These are phyloP conservation scores for Aquilaria malaccensis DNA, from an alignment of 345 rosid species.

Conservation along the genomic window DNA sequence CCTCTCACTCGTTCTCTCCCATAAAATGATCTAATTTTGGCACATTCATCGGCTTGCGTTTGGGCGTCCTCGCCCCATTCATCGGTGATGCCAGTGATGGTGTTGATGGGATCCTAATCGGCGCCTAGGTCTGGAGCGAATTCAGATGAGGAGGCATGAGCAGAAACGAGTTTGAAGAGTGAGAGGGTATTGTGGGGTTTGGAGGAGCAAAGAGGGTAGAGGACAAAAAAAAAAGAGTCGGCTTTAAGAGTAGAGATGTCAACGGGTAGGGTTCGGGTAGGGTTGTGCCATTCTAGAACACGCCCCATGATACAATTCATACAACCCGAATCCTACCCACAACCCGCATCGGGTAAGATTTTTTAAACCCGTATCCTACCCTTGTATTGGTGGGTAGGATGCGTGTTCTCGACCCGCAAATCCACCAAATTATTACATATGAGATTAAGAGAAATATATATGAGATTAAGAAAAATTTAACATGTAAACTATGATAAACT, in stretches of 20 bases:
- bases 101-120: slow-evolving; percentile 10
- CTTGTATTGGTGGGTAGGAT: too few relatives aligned
- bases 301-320: too few relatives aligned
- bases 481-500: too few relatives aligned
- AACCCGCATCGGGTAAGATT: too few relatives aligned
- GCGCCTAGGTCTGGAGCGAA: slow-evolving; percentile 16
- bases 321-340: too few relatives aligned
- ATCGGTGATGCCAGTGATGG: slow-evolving; percentile 32
- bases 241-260: neutral
- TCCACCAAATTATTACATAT: too few relatives aligned
- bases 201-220: slow-evolving; percentile 2
- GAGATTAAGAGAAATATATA: too few relatives aligned
- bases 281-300: too few relatives aligned
- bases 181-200: slow-evolving; percentile 11
- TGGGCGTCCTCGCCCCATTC: slow-evolving; percentile 77
- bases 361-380: too few relatives aligned
- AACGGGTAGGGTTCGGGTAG: too few relatives aligned
- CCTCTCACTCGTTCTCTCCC: slow-evolving; percentile 86
- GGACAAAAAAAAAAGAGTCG: neutral
- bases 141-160: slow-evolving; percentile 21
- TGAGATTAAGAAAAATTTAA: too few relatives aligned
- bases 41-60: slow-evolving; percentile 29
- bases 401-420: too few relatives aligned
- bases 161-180: slow-evolving; percentile 12
- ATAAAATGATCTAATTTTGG: slow-evolving; percentile 66